These are phyloP conservation scores for Linanthus parryae DNA, from an alignment of 148 eudicot species.

Conservation along the genomic window DNA sequence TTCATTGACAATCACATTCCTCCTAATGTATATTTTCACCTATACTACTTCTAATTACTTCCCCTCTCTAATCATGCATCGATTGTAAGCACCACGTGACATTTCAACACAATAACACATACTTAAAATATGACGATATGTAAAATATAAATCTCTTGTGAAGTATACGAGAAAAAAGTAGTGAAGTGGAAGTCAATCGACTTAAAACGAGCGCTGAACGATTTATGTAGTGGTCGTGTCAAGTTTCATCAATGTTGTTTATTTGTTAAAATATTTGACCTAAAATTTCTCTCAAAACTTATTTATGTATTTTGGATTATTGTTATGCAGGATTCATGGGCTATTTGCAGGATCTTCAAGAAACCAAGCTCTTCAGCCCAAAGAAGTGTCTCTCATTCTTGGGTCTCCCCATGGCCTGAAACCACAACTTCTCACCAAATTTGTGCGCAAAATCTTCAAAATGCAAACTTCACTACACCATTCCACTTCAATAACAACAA, in stretches of 20 bases:
- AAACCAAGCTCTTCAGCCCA: slow-evolving; percentile 54
- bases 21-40: slow-evolving; percentile 22
- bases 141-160: no score
- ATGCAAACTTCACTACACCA: slow-evolving; percentile 12
- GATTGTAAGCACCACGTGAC: no score
- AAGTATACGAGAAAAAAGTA: no score
- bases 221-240: no score
- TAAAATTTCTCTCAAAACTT: no score
- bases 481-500: slow-evolving; percentile 17
- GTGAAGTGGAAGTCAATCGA: no score
- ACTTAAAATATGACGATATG: no score
- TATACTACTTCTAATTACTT: not conserved
- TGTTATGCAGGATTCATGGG: slow-evolving; percentile 84
- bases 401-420: slow-evolving; percentile 48
- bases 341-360: slow-evolving; percentile 86
- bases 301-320: not conserved
- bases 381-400: slow-evolving; percentile 54
- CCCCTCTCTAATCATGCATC: no score
- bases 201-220: no score
- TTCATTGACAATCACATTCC: slow-evolving; percentile 39
- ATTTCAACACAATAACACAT: no score
- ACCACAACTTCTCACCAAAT: slow-evolving; percentile 11
- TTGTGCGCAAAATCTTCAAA: slow-evolving; percentile 9
- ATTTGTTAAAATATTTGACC: no score
- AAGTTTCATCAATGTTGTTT: no score